A percentile compares a stretch with the other conserved stretches of the same genome.
phyloP scores from a whole-genome alignment of 106 monocot genomes.

The Acorus gramineus region DNA sequence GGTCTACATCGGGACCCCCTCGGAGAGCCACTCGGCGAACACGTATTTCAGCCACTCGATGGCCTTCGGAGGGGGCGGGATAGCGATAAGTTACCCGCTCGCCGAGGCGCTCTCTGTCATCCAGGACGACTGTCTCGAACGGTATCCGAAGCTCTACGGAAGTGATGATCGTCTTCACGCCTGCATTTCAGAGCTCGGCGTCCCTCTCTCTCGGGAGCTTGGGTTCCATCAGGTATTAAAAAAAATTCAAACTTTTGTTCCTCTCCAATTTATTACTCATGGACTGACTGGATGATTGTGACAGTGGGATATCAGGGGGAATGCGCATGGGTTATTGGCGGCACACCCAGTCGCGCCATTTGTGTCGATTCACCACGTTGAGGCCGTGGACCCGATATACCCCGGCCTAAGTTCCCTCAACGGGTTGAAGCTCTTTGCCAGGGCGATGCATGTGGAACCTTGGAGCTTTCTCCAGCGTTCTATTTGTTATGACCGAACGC shows the following conservation, averaged over 20 bases:
- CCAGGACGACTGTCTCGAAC: constrained; percentile 72
- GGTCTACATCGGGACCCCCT: constrained; percentile 68
- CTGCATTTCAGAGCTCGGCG: constrained; percentile 85
- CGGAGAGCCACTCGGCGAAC: constrained; percentile 86
- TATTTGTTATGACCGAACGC: constrained; percentile 50
- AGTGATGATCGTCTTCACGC: constrained; percentile 88
- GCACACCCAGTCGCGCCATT: constrained; percentile 82
- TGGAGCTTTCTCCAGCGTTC: constrained; percentile 71
- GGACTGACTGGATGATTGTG: not conserved
- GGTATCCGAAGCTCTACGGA: constrained; percentile 81
- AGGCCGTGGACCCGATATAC: constrained; percentile 67
- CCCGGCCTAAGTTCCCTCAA: constrained; percentile 62
- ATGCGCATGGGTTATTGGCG: constrained; percentile 68
- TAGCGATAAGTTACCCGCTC: constrained; percentile 74
- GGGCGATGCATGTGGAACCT: constrained; percentile 50
- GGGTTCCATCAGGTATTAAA: constrained; percentile 75
- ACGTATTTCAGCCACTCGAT: constrained; percentile 81
- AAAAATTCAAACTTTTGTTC: not conserved
- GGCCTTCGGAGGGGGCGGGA: constrained; percentile 91
- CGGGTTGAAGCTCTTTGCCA: constrained; percentile 65
- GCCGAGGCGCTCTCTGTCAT: constrained; percentile 48
- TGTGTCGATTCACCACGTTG: constrained; percentile 81
- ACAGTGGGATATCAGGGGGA: constrained; percentile 88
- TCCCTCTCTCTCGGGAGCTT: constrained; percentile 54
- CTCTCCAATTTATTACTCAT: constrained; percentile 2